Evolutionary conservation across 2,329 filamentous ascomycete genomes (phyloP).

Genomic region (Microcera coccophila): DNA sequence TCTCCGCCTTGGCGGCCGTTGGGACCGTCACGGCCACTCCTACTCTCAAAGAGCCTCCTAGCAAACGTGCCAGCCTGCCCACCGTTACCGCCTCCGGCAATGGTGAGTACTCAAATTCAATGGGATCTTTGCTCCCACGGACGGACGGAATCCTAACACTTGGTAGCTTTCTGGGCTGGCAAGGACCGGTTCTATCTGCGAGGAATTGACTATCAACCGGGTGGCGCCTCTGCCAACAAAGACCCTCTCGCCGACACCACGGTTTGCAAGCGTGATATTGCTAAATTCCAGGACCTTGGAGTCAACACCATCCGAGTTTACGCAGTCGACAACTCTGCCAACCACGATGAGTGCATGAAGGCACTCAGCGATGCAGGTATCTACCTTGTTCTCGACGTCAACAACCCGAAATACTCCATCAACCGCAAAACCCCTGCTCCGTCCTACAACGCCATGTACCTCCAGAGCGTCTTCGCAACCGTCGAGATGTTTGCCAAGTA

Average conservation of each 20-base stretch:
- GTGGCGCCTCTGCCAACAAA: constrained; percentile 49
- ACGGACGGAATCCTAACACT: neutral
- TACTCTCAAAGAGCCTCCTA: constrained; percentile 48
- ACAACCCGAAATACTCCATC: constrained; percentile 83
- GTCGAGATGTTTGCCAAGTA: constrained; percentile 81
- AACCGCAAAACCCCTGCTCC: constrained; percentile 70
- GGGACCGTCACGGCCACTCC: constrained; percentile 45
- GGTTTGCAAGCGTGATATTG: constrained; percentile 74
- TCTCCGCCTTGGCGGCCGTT: constrained; percentile 47
- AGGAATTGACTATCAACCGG: constrained; percentile 61
- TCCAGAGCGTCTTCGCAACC: constrained; percentile 81
- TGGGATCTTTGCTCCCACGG: neutral
- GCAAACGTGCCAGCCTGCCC: constrained; percentile 48
- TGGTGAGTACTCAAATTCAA: constrained; percentile 37
- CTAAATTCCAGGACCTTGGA: constrained; percentile 77
- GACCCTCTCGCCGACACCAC: constrained; percentile 73
- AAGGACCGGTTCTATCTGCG: constrained; percentile 55
- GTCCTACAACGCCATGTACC: constrained; percentile 84
- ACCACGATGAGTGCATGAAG: constrained; percentile 84
- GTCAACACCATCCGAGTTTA: constrained; percentile 92
- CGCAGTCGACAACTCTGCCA: constrained; percentile 78
- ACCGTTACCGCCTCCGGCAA: constrained; percentile 54
- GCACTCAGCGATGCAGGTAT: constrained; percentile 78
- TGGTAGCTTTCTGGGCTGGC: constrained; percentile 52
- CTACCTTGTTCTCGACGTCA: constrained; percentile 88